Evolutionary conservation across 1,139 yeast species (phyloP).

Genomic region (Suhomyces wounanorum): DNA sequence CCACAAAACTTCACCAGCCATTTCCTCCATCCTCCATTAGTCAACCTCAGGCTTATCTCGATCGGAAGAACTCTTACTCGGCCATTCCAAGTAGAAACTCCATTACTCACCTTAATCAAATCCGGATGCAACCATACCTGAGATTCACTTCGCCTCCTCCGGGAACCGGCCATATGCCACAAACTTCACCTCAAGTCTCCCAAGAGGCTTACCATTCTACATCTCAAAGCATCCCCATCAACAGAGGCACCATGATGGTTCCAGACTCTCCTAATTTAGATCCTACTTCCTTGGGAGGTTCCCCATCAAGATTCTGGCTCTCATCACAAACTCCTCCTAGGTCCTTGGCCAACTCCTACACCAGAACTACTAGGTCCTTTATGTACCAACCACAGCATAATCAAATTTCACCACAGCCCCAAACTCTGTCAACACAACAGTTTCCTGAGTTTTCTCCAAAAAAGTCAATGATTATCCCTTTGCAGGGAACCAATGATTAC

Average conservation of each 20-base stretch:
- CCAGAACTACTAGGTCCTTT: constrained; percentile 21
- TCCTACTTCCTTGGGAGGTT: constrained; percentile 55
- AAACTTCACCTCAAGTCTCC: constrained; percentile 7
- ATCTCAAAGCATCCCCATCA: constrained; percentile 33
- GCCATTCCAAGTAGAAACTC: constrained; percentile 34
- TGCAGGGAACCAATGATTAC: constrained; percentile 10
- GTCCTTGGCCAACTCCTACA: constrained; percentile 27
- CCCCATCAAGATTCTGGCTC: constrained; percentile 58
- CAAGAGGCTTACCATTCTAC: constrained; percentile 20
- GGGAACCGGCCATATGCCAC: constrained; percentile 5
- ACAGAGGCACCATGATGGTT: constrained; percentile 18
- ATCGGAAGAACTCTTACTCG: constrained; percentile 27
- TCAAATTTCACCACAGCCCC: background rate
- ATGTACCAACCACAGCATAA: constrained; percentile 18
- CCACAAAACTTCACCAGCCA: constrained; percentile 10
- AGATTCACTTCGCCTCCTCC: constrained; percentile 32
- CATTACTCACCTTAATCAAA: constrained; percentile 34
- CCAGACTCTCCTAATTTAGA: constrained; percentile 57
- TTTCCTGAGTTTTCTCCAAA: background rate
- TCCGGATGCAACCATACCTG: constrained; percentile 42
- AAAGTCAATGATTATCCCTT: constrained; percentile 10
- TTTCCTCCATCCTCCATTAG: constrained; percentile 1
- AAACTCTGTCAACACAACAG: background rate
- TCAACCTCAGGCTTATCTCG: constrained; percentile 18
- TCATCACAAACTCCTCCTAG: constrained; percentile 55